Evolutionary conservation across 345 rosid genomes (phyloP).

Genomic region (Gossypioides kirkii): DNA sequence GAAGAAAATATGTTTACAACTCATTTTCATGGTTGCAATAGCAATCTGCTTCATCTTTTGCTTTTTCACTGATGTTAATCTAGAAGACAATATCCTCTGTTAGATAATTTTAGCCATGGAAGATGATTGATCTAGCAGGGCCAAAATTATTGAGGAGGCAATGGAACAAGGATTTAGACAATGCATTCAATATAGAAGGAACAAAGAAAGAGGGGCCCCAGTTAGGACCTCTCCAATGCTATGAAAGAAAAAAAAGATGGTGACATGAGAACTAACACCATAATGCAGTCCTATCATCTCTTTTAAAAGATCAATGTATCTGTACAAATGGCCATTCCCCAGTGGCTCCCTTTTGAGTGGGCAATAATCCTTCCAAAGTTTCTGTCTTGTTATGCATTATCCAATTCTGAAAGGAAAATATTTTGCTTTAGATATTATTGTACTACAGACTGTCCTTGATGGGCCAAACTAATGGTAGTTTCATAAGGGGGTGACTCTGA

Average conservation of each 20-base stretch:
- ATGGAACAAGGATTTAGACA: slow-evolving; percentile 13
- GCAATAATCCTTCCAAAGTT: slow-evolving; percentile 10
- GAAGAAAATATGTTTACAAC: neutral
- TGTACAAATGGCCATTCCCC: slow-evolving; percentile 7
- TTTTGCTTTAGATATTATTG: neutral
- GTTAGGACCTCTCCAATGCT: slow-evolving; percentile 2
- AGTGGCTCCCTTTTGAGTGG: slow-evolving; percentile 13
- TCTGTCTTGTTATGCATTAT: slow-evolving; percentile 11
- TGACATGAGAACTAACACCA: slow-evolving; percentile 38
- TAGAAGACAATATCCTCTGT: neutral
- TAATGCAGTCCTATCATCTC: neutral
- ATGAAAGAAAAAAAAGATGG: slow-evolving; percentile 18
- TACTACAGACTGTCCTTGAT: neutral
- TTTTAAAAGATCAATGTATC: neutral
- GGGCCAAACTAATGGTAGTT: slow-evolving; percentile 14
- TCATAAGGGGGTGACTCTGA: slow-evolving; percentile 35
- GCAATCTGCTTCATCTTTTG: neutral
- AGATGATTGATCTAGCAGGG: neutral
- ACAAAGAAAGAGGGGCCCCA: slow-evolving; percentile 2
- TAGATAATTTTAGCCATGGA: neutral
- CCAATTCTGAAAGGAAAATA: neutral
- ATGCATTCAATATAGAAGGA: slow-evolving; percentile 23
- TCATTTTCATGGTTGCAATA: neutral
- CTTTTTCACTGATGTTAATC: neutral
- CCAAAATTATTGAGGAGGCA: neutral